These are phyloP conservation scores for Beauveria rudraprayagi DNA, from an alignment of 2,329 filamentous ascomycete species.

Conservation along the genomic window DNA sequence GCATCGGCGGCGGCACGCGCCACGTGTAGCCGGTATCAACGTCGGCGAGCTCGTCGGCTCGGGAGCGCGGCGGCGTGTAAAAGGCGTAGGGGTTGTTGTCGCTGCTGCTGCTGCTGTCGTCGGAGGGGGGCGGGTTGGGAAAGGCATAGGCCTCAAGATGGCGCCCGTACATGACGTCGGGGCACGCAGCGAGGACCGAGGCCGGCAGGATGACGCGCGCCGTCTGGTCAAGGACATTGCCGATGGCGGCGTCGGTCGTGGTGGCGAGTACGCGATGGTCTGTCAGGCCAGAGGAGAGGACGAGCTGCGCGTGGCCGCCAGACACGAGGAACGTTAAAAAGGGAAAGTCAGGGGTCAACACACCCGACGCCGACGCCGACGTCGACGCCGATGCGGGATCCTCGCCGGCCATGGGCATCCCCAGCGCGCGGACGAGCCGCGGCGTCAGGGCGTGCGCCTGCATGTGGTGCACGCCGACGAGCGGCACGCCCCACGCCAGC, in stretches of 20 bases:
- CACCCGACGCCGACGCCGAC: not conserved
- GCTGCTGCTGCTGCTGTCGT: not conserved
- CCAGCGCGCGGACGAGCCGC: constrained; percentile 60
- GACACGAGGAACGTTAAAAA: constrained; percentile 86
- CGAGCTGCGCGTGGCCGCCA: constrained; percentile 83
- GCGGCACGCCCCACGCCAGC: constrained; percentile 71
- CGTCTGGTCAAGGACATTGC: constrained; percentile 82
- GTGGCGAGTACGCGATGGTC: constrained; percentile 66
- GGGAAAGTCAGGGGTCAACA: constrained; percentile 55
- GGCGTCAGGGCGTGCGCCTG: constrained; percentile 91
- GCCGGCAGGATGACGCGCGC: constrained; percentile 67
- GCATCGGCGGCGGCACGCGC: constrained; percentile 61
- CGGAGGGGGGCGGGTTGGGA: constrained; percentile 5
- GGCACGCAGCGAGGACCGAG: constrained; percentile 42
- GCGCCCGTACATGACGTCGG: constrained; percentile 70
- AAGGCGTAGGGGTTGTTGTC: constrained; percentile 28
- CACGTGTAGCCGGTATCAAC: constrained; percentile 42
- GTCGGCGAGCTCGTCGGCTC: constrained; percentile 48
- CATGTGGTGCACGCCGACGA: constrained; percentile 93
- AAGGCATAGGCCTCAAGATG: constrained; percentile 76
- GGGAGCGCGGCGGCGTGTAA: constrained; percentile 51
- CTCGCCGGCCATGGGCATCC: constrained; percentile 18
- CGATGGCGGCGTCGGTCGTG: constrained; percentile 76
- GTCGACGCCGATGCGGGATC: not conserved
- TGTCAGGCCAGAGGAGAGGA: constrained; percentile 61